A percentile compares a stretch with the other conserved stretches of the same genome.
phyloP scores from a whole-genome alignment of 2,329 filamentous ascomycete species.

The Penicillium crustosum region DNA sequence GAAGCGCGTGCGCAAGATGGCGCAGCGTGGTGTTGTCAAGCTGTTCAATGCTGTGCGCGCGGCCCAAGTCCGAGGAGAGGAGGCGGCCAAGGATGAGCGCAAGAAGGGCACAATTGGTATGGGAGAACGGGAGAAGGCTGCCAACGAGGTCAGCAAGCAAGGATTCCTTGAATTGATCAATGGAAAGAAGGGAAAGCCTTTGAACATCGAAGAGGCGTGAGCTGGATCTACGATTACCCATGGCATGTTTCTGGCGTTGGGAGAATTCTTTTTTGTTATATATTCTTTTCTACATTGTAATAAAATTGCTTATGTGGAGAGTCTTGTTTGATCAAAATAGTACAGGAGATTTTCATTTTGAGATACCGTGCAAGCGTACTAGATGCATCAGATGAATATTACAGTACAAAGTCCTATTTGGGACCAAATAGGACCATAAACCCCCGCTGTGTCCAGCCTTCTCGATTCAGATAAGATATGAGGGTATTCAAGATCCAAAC shows the following conservation, averaged over 20 bases:
- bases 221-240: slow-evolving; percentile 23
- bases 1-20: slow-evolving; percentile 77
- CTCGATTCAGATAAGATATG: not conserved
- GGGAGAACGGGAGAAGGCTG: slow-evolving; percentile 76
- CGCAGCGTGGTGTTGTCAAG: slow-evolving; percentile 90
- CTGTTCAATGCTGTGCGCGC: slow-evolving; percentile 93
- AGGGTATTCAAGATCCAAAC: not conserved
- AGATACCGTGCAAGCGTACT: slow-evolving; percentile 21
- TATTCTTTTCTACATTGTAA: slow-evolving; percentile 22
- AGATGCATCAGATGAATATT: slow-evolving; percentile 26
- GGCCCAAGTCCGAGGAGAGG: slow-evolving; percentile 83
- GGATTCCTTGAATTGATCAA: slow-evolving; percentile 90
- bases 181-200: slow-evolving; percentile 53
- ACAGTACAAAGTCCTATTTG: slow-evolving; percentile 29
- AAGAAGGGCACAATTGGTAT: slow-evolving; percentile 76
- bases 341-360: slow-evolving; percentile 32
- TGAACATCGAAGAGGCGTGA: slow-evolving; percentile 48
- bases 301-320: slow-evolving; percentile 24
- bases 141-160: slow-evolving; percentile 96
- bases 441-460: not conserved
- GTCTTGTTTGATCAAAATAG: slow-evolving; percentile 21
- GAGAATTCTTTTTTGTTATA: slow-evolving; percentile 20
- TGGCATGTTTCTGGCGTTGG: slow-evolving; percentile 39
- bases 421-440: slow-evolving; percentile 5
- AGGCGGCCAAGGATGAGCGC: slow-evolving; percentile 66